Conservation (phyloP, 768 basidiomycete species). For the Dendrothele bispora region DNA sequence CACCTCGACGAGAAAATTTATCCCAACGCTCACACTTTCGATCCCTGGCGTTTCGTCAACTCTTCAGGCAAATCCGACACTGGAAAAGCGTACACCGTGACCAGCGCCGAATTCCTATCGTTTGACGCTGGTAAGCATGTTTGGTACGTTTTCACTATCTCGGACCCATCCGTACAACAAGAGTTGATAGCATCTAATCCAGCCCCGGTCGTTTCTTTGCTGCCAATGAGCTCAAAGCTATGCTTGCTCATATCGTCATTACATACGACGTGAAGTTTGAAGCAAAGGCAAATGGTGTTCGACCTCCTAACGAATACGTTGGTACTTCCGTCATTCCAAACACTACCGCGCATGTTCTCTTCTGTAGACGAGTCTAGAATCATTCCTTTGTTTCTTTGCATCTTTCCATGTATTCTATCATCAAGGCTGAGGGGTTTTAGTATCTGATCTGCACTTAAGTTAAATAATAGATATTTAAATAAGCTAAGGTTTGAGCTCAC, state of each 20-base stretch:
- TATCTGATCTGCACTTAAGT: too few species aligned
- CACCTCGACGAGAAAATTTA: neutral
- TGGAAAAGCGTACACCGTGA: neutral
- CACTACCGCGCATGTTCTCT: too few species aligned
- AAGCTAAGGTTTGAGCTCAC: too few species aligned
- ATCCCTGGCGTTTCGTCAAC: neutral
- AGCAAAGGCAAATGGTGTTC: too few species aligned
- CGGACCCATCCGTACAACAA: neutral
- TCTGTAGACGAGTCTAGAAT: too few species aligned
- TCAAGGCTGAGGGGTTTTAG: too few species aligned
- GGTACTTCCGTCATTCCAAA: too few species aligned
- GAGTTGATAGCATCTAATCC: neutral
- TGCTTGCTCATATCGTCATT: conserved; percentile 28
- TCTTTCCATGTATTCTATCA: too few species aligned
- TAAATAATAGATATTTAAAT: too few species aligned
- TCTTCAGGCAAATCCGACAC: neutral
- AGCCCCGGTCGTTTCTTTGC: conserved; percentile 31
- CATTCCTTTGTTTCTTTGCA: too few species aligned
- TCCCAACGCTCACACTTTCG: neutral
- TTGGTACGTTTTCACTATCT: neutral
- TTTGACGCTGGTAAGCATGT: neutral
- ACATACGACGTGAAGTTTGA: conserved; percentile 17
- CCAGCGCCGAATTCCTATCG: neutral
- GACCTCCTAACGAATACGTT: too few species aligned
- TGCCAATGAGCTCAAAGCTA: too few species aligned